Evolutionary conservation across 2,329 filamentous ascomycete genomes (phyloP), one percentile per base, ranked within the genome.

Genomic region (Blastomyces emzantsi): DNA sequence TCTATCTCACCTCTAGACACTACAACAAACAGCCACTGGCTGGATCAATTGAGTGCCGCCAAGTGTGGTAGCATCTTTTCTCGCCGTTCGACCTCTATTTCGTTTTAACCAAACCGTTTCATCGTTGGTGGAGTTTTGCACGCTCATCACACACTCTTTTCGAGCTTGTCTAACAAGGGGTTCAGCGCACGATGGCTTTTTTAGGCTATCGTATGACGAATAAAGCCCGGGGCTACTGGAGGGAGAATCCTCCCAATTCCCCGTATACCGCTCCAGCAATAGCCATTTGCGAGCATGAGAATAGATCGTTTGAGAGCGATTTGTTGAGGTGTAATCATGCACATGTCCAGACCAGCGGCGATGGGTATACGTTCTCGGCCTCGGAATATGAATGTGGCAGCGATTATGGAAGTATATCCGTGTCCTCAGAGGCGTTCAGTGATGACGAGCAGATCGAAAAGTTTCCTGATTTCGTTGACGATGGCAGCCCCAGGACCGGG

Each of bases 201-300:
- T 47, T 1, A 47, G 59, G 54, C 45, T 60, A 55, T 45, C 30
- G 25, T 30, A 55, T 61, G 33, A 45, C 62, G 22, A 30, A 39
- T 19, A 17, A 17, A 25, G 62, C 51, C 22, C 28, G 52, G 25
- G 41, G 8, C 9, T 19, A 62, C 47, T 64, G 62, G 58, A n/a
- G n/a, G 17, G 30, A 30, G n/a, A 39, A 47, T 15, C 62, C 62
- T 9, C 62, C 62, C 4, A 55, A 17, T 49, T 51, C 39, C 47
- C 58, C 57, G 19, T 64, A 61, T 49, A 56, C 62, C 11, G 55
- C 51, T 30, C 62, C 62, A 25, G 17, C 28, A 30, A 45, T 49
- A 28, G 56, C 36, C 36, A 9, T 9, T 2, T 45, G 13, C 19
- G 39, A 41, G 6, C 7, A 22, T 33, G 57, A 33, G 15, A 43